These are phyloP conservation scores for Gonapodya sp. DNA, from an alignment of 192 early-diverging fungal genomes.

Conservation along the genomic window DNA sequence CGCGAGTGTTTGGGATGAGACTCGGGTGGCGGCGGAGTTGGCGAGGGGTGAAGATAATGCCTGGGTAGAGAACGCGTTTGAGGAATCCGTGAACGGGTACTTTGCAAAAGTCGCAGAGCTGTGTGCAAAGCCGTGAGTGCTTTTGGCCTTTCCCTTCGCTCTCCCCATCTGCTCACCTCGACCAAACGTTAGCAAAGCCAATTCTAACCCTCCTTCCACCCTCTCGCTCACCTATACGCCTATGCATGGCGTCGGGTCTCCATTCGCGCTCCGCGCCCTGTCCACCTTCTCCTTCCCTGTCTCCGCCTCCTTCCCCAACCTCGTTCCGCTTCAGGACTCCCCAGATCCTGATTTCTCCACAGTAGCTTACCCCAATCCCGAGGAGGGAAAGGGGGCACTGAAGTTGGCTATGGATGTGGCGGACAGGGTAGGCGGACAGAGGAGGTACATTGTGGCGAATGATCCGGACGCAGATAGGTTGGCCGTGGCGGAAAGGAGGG, in stretches of 20 bases:
- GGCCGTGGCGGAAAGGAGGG: constrained; percentile 46
- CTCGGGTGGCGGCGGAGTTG: constrained; percentile 36
- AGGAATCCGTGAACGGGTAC: constrained; percentile 59
- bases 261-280: constrained; percentile 60
- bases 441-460: constrained; percentile 71
- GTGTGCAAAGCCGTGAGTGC: background rate
- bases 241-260: constrained; percentile 89
- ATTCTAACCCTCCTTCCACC: background rate
- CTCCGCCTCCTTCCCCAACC: constrained; percentile 53
- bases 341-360: constrained; percentile 92
- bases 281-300: constrained; percentile 58
- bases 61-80: constrained; percentile 44
- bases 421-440: constrained; percentile 29
- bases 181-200: background rate
- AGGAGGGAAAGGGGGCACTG: constrained; percentile 81
- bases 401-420: constrained; percentile 61
- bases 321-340: constrained; percentile 27
- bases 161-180: background rate
- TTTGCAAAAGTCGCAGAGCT: constrained; percentile 45
- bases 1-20: constrained; percentile 43
- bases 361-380: constrained; percentile 60
- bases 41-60: constrained; percentile 9
- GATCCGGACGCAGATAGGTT: constrained; percentile 93
- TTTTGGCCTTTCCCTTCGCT: background rate
- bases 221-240: constrained; percentile 79